phyloP scores from a whole-genome alignment of 2,329 filamentous ascomycete genomes.

The Fusarium devonianum region DNA sequence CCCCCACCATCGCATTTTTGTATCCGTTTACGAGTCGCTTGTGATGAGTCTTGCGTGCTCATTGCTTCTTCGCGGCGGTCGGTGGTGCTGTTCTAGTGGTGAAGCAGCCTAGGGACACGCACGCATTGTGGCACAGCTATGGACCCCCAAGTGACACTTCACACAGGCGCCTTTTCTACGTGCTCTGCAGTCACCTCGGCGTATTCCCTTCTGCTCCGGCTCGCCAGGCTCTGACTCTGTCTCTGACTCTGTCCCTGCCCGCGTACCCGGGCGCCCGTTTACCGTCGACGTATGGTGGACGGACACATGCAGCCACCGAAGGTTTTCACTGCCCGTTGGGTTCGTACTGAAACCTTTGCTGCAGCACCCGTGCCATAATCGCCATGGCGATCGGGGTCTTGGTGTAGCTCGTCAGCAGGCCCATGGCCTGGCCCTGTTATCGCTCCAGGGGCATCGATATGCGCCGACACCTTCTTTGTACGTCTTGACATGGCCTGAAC shows the following conservation, averaged over 20 bases:
- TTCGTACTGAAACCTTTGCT: conserved; percentile 21
- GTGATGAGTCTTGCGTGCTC: conserved; percentile 26
- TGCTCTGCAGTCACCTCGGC: conserved; percentile 3
- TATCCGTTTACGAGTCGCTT: too few species aligned
- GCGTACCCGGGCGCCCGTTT: conserved; percentile 9
- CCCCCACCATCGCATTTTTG: too few species aligned
- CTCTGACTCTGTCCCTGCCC: conserved; percentile 18
- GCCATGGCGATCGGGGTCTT: conserved; percentile 23
- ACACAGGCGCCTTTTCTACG: neutral
- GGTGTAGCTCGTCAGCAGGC: conserved; percentile 12
- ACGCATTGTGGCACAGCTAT: conserved; percentile 10
- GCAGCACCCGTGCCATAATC: conserved; percentile 25
- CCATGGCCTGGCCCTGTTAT: conserved; percentile 26
- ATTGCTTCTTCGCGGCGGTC: conserved; percentile 1
- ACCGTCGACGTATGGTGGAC: conserved; percentile 34
- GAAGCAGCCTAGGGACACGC: conserved; percentile 21
- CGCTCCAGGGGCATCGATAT: conserved; percentile 17
- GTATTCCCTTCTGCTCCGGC: conserved; percentile 15
- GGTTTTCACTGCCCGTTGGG: conserved; percentile 17
- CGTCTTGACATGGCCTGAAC: conserved; percentile 11
- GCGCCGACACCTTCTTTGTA: conserved; percentile 6
- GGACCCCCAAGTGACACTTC: conserved; percentile 9
- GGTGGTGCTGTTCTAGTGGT: conserved; percentile 17
- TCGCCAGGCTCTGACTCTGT: conserved; percentile 3
- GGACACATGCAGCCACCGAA: conserved; percentile 21